phyloP scores from a whole-genome alignment of 2,329 filamentous ascomycete genomes.

The Onygenales sp. region DNA sequence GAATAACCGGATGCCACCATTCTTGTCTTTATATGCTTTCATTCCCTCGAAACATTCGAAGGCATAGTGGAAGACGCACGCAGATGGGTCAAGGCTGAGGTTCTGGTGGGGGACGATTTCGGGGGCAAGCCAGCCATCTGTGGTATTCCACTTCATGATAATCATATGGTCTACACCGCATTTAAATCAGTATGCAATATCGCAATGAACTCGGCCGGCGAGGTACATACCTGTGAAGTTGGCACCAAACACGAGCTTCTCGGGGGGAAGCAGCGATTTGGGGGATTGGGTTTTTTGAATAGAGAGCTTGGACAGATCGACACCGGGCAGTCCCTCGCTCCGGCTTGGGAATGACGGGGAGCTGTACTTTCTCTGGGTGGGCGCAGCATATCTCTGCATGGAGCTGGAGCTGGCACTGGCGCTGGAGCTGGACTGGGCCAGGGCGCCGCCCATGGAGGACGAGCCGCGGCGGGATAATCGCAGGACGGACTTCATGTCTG shows the following conservation, averaged over 20 bases:
- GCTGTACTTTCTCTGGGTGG: conserved; percentile 40
- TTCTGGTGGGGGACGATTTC: conserved; percentile 92
- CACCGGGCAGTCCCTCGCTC: conserved; percentile 44
- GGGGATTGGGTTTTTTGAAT: conserved; percentile 67
- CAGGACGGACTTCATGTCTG: conserved; percentile 4
- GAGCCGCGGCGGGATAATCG: conserved; percentile 1
- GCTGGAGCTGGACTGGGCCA: background rate
- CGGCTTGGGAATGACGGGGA: conserved; percentile 15
- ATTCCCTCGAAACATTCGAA: conserved; percentile 98
- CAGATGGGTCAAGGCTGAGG: conserved; percentile 88
- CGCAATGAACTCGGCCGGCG: background rate
- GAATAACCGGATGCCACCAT: conserved; percentile 75
- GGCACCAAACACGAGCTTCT: conserved; percentile 81
- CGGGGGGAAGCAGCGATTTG: conserved; percentile 61
- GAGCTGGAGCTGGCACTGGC: background rate
- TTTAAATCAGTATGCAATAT: background rate
- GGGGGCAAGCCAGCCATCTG: conserved; percentile 72
- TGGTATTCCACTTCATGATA: conserved; percentile 81
- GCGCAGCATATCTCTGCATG: background rate
- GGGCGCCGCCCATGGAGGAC: background rate
- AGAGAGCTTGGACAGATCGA: conserved; percentile 68
- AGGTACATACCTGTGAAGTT: conserved; percentile 68
- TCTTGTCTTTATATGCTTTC: conserved; percentile 93
- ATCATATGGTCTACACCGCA: conserved; percentile 79
- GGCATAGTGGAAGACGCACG: conserved; percentile 96